Percentiles rank a stretch among this genome's conserved stretches.
These are phyloP conservation scores for Leishmania gerbilli DNA, from an alignment of 208 protist genomes.

Conservation along the genomic window DNA sequence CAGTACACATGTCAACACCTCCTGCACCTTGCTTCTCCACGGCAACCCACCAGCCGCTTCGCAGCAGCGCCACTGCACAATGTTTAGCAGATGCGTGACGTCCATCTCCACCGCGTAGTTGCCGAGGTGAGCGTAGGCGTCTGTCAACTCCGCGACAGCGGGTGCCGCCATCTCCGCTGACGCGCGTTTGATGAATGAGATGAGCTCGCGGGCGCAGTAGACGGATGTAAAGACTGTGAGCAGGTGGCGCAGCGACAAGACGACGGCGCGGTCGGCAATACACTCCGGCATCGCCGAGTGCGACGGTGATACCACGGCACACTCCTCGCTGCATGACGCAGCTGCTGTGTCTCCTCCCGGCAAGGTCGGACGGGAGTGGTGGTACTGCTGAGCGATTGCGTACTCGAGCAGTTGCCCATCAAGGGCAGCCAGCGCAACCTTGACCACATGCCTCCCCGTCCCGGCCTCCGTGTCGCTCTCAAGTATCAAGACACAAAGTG, in stretches of 20 bases:
- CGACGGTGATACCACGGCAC: not conserved
- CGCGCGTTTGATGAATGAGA: conserved; percentile 14
- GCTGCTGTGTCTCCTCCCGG: not conserved
- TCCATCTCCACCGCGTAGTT: conserved; percentile 72
- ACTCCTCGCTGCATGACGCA: not conserved
- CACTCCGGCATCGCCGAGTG: conserved; percentile 37
- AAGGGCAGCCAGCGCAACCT: conserved; percentile 50
- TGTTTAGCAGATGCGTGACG: conserved; percentile 64
- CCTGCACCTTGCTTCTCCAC: conserved; percentile 10
- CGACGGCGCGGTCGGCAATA: conserved; percentile 36
- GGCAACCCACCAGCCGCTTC: not conserved
- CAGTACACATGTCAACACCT: conserved; percentile 27
- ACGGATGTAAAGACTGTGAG: conserved; percentile 60
- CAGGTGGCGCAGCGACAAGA: conserved; percentile 52
- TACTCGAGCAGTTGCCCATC: conserved; percentile 57
- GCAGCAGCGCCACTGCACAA: conserved; percentile 40
- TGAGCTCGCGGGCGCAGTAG: conserved; percentile 45
- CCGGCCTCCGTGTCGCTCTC: conserved; percentile 38
- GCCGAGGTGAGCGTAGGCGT: conserved; percentile 28
- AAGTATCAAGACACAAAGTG: conserved; percentile 46
- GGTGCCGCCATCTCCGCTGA: conserved; percentile 13
- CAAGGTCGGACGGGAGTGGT: conserved; percentile 7
- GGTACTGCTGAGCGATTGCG: conserved; percentile 57
- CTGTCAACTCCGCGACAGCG: conserved; percentile 16
- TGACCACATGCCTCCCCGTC: conserved; percentile 24